Base-by-base conservation (phyloP, 805 yeast species). In the Yamadazyma scolyti region DNA sequence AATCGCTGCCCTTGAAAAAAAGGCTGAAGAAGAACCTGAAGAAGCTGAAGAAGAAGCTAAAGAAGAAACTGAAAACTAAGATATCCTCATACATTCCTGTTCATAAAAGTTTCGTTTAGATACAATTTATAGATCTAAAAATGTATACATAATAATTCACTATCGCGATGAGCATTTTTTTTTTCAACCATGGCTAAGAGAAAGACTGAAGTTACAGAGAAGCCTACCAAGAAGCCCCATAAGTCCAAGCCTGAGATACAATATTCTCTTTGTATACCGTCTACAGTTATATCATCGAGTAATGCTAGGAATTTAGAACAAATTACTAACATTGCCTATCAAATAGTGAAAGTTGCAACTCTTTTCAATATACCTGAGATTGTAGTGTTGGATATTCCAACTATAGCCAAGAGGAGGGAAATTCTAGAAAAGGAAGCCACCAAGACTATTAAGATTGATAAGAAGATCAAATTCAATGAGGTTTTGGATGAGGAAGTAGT, bases 311-410 rank as follows among this genome's bases (percentile, higher is more conserved):
- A 79, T 42, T 59, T 85, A 29, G 80, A 80, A 39, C 95, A 87
- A 50, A 78, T 77, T 9, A 87, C 95, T 0, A 65, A 73, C 36
- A 66, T 77, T 1, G 77, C 83, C 1, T 83, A 88, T 47, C 94
- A 87, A 54, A 68, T 89, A 10, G 89, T 95, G 9, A 76, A 82
- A 46, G 76, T 79, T 2, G 82, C 87, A 3, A 74, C 83, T 17
- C 64, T 76, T 2, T 87, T 70, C 53, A 72, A 77, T 32, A 86
- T 85, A 5, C 73, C 75, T 4, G 97, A 89, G 50, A 67, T 89
- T 18, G 77, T 88, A 3, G 63, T 89, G 1, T 64, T 85, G 45
- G 83, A 84, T 38, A 59, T 76, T 3, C 67, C 68, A 1, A 42
- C 44, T 10, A 58, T 23, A 1, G 39, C 36, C 3, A 43, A 37